Evolutionary conservation across 495 filamentous ascomycete species (phyloP).

Genomic region (Tuber magnatum): DNA sequence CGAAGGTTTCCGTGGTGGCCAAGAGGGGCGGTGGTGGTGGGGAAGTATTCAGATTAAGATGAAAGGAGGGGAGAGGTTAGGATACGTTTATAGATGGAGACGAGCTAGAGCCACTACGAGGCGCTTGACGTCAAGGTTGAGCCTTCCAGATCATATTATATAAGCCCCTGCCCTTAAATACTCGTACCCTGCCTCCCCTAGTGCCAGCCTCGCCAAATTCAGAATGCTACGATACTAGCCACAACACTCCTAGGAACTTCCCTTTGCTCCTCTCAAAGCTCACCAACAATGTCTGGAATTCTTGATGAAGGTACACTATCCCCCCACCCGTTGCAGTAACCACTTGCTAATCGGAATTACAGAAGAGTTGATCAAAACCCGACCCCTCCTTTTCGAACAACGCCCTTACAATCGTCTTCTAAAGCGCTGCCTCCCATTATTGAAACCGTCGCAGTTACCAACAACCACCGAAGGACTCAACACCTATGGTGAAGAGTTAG

Average conservation of each 20-base stretch:
- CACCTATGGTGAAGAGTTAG: slow-evolving; percentile 62
- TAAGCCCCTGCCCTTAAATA: not conserved
- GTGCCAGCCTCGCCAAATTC: not conserved
- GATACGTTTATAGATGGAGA: not conserved
- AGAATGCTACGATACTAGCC: not conserved
- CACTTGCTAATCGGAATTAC: slow-evolving; percentile 16
- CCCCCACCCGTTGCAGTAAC: not conserved
- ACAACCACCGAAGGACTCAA: slow-evolving; percentile 55
- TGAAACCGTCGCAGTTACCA: slow-evolving; percentile 46
- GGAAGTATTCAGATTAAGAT: not conserved
- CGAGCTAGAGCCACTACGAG: not conserved
- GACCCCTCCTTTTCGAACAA: slow-evolving; percentile 85
- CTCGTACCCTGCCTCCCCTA: not conserved
- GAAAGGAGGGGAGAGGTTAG: not conserved
- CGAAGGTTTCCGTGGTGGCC: not conserved
- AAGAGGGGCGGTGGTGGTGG: not conserved
- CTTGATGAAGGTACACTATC: slow-evolving; percentile 20
- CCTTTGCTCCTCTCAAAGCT: not conserved
- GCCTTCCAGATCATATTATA: not conserved
- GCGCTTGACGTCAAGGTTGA: not conserved
- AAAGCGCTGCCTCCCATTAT: slow-evolving; percentile 62
- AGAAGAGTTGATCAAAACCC: slow-evolving; percentile 84
- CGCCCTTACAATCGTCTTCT: slow-evolving; percentile 86
- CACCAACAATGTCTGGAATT: slow-evolving; percentile 6
- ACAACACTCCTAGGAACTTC: not conserved